phyloP scores from a whole-genome alignment of 75 land plant species.

The Cupressus sempervirens region DNA sequence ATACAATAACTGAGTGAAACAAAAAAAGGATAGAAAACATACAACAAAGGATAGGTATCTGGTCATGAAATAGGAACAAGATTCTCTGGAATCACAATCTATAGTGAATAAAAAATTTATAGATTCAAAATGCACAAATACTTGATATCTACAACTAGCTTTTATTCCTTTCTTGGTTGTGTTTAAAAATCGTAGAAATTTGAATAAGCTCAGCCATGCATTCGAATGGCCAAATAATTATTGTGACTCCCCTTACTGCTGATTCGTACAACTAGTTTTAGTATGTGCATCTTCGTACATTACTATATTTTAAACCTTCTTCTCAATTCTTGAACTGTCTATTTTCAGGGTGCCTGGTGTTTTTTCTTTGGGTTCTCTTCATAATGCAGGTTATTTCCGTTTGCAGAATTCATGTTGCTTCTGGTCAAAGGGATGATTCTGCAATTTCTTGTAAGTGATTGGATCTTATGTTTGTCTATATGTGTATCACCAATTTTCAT shows the following conservation, averaged over 20 bases:
- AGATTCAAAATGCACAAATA: background rate
- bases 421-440: too few relatives aligned
- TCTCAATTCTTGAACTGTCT: background rate
- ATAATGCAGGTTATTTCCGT: too few relatives aligned
- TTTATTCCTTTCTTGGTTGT: background rate
- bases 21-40: background rate
- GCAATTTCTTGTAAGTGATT: too few relatives aligned
- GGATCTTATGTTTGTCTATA: too few relatives aligned
- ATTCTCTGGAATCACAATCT: background rate
- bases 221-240: background rate
- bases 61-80: background rate
- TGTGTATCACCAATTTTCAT: too few relatives aligned
- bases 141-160: background rate
- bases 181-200: background rate
- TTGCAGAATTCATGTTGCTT: too few relatives aligned
- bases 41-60: background rate
- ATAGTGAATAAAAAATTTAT: background rate
- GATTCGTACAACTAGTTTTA: background rate
- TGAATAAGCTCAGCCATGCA: background rate
- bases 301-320: background rate
- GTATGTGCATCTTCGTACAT: background rate
- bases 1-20: background rate
- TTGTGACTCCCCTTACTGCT: background rate
- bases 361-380: too few relatives aligned
- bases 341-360: too few relatives aligned